Evolutionary conservation across 768 basidiomycete genomes (phyloP).

Genomic region (Pisolithus albus): DNA sequence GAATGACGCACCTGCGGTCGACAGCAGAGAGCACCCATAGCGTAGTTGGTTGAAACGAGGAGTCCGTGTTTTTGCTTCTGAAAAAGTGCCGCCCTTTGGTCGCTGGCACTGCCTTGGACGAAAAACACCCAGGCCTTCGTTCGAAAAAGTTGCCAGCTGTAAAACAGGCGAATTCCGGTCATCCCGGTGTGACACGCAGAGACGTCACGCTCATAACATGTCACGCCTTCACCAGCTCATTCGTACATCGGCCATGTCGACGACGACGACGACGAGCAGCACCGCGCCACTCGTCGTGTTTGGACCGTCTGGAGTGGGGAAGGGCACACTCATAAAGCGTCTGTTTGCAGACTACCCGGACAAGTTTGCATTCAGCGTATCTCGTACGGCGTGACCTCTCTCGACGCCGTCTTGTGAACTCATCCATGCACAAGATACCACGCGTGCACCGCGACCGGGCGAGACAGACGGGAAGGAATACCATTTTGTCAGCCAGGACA

Average conservation of each 20-base stretch:
- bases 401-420: slow-evolving; percentile 4
- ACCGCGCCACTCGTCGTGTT: slow-evolving; percentile 70
- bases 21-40: slow-evolving; percentile 82
- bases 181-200: neutral
- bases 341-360: slow-evolving; percentile 78
- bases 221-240: neutral
- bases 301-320: slow-evolving; percentile 91
- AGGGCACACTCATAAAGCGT: slow-evolving; percentile 79
- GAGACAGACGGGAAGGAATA: slow-evolving; percentile 82
- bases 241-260: slow-evolving; percentile 4
- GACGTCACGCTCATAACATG: neutral
- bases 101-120: neutral
- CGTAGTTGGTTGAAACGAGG: no score
- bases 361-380: slow-evolving; percentile 89
- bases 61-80: no score
- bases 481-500: slow-evolving; percentile 70
- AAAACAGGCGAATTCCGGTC: neutral
- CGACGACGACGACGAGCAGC: neutral
- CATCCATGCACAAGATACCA: slow-evolving; percentile 67
- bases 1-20: slow-evolving; percentile 56
- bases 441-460: slow-evolving; percentile 73
- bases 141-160: neutral
- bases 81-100: no score
- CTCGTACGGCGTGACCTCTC: slow-evolving; percentile 50
- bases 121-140: neutral